Base-by-base conservation (phyloP, 176 grass and related monocot species). In the Bromus sterilis region DNA sequence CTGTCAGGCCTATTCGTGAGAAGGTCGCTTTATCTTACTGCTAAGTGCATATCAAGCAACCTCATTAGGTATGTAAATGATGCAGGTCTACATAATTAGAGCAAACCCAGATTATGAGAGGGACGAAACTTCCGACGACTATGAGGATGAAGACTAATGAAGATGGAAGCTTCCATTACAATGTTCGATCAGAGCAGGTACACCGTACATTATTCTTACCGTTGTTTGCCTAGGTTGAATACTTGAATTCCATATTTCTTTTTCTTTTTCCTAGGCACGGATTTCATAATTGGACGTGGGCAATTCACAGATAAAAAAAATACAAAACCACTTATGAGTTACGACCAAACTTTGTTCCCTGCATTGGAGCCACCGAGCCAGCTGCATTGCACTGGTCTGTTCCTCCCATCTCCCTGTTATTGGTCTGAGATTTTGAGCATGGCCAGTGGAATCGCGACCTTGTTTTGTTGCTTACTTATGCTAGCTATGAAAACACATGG, bases 21-120 rank as follows among this genome's bases (percentile, higher is more conserved):
- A 12, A 66, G 23, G 36, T 55, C 1, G 53, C 12, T 69, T 29
- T 36, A 65, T 36, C 2, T 8, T 69, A 48, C 40, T 60, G 15
- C 78, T 82, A 35, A 82, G 44, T 48, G n/a, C 5, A 48, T 48
- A 48, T 48, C 18, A 15, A 16, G 15, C 44, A 48, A 48, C 44
- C 44, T 11, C 67, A 51, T 71, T 10, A 48, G 44, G 23, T 70
- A 37, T 53, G 37, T 21, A 16, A 82, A 82, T 78, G 63, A 18
- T 86, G 25, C 82, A 94, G 89, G 85, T 94, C 65, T 94, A 91
- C 71, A 97, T 97, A 84, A 79, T 91, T 26, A 86, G 91, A 62
- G 88, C 78, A 51, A 91, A 79, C 32, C 83, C 87, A 37, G 93
- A 91, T 44, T 25, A 91, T 53, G 79, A 85, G 29, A 69, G 44